Base-by-base conservation (phyloP, 2,329 filamentous ascomycete genomes). In the Microdochium bolleyi region DNA sequence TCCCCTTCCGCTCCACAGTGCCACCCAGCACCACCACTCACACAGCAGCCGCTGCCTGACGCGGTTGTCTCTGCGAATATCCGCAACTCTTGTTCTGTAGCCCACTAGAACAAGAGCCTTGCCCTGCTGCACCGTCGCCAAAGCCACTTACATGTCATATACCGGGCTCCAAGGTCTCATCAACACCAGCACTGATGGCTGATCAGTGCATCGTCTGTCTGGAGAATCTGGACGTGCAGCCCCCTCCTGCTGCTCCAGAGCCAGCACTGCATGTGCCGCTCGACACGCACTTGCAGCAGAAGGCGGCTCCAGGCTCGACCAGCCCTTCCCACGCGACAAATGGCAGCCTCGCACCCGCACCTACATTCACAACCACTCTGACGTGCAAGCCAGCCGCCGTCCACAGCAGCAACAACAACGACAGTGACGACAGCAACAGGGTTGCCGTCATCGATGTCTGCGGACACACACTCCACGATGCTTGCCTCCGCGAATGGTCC, bases 401-500 rank as follows among this genome's bases (percentile, higher is more conserved):
- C 55, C 55, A 58, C 52, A 46, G 53, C 51, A 58, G 44, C 52
- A 61, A 53, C 50, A 59, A 49, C 37, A 51, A 37, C 52, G 49
- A 49, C 48, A 53, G 55, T 25, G 58, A 61, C 53, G 64, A 69
- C 30, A 62, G 71, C 61, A 69, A 74, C 59, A 70, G 73, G 54
- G 76, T 85, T 56, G 82, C 83, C 41, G 71, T 79, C 52, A 80
- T 86, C 50, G 76, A 84, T 55, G 86, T 90, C 49, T 99, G 94
- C 71, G 88, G 89, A 54, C 95, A 99, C 75, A 82, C 92, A 61
- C 78, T 99, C 61, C 94, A 99, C 73, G 87, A 99, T 73, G 84
- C 87, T 51, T 99, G 94, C 70, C 79, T 99, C 60, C 87, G 88
- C 62, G 89, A 91, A 61, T 99, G 94, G 94, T 90, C 92, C 48